phyloP scores from a whole-genome alignment of 2,329 filamentous ascomycete species.

The Blastomyces gilchristii region DNA sequence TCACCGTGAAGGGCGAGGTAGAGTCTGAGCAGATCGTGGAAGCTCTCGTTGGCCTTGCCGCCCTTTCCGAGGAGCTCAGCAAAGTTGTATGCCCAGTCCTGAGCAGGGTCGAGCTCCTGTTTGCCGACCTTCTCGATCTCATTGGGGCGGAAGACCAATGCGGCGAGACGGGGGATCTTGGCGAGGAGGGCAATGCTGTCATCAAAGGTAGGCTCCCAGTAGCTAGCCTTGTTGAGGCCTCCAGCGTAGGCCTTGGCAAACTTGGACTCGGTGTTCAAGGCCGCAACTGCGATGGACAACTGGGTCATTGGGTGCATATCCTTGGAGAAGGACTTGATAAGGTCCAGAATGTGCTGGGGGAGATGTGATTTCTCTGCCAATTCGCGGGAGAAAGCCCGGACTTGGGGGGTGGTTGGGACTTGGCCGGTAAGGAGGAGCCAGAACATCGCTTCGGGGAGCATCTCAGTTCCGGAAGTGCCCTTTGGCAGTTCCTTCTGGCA shows the following conservation, averaged over 20 bases:
- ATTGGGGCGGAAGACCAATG: conserved; percentile 93
- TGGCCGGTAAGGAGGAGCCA: conserved; percentile 93
- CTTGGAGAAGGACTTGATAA: conserved; percentile 81
- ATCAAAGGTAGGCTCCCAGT: conserved; percentile 98
- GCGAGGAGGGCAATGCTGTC: conserved; percentile 88
- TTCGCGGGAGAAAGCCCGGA: conserved; percentile 72
- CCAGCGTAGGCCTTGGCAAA: conserved; percentile 90
- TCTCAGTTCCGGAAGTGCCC: conserved; percentile 74
- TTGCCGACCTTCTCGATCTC: conserved; percentile 61
- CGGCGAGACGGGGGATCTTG: conserved; percentile 92
- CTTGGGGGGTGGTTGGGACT: conserved; percentile 72
- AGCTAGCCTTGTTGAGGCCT: conserved; percentile 87
- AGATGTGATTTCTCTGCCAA: conserved; percentile 77
- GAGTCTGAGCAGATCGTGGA: conserved; percentile 87
- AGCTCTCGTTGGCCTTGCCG: conserved; percentile 75
- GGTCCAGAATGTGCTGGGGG: conserved; percentile 70
- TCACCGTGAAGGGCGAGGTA: conserved; percentile 96
- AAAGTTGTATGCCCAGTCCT: conserved; percentile 99
- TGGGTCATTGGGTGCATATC: conserved; percentile 98
- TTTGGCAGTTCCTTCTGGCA: conserved; percentile 91
- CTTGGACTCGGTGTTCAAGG: conserved; percentile 87
- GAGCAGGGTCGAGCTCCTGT: conserved; percentile 64
- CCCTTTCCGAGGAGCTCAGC: conserved; percentile 85
- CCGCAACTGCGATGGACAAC: conserved; percentile 86
- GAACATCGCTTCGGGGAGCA: conserved; percentile 99